Evolutionary conservation across 768 basidiomycete species (phyloP).

Genomic region (Xanthoconium stramineum): DNA sequence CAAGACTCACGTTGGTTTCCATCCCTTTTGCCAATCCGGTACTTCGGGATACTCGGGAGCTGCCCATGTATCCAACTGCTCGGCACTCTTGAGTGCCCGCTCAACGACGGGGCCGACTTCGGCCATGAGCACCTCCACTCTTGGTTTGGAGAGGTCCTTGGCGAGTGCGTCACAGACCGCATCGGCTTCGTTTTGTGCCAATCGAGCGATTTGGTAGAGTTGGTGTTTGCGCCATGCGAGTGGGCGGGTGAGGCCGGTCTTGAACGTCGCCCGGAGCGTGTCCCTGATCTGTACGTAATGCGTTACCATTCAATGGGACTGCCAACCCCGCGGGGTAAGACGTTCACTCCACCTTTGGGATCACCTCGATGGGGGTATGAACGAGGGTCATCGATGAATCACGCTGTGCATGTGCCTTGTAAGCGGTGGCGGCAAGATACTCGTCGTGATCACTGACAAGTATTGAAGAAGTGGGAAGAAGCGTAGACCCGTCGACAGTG

Average conservation of each 20-base stretch:
- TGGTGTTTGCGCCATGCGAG: slow-evolving; percentile 63
- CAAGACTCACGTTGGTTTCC: slow-evolving; percentile 44
- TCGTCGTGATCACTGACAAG: no score
- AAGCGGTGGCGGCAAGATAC: no score
- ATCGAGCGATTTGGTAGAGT: slow-evolving; percentile 56
- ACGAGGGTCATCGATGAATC: slow-evolving; percentile 9
- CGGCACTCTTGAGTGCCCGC: slow-evolving; percentile 40
- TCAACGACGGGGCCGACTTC: slow-evolving; percentile 48
- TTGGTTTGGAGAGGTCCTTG: slow-evolving; percentile 52
- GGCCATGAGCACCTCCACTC: slow-evolving; percentile 28
- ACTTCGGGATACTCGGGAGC: slow-evolving; percentile 40
- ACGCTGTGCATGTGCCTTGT: no score
- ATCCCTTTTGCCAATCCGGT: slow-evolving; percentile 40
- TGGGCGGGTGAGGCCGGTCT: slow-evolving; percentile 45
- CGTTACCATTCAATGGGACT: not conserved
- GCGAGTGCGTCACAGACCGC: slow-evolving; percentile 42
- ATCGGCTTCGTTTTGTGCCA: slow-evolving; percentile 61
- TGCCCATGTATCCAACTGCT: slow-evolving; percentile 58
- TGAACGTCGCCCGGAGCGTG: slow-evolving; percentile 46
- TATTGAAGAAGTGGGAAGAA: no score
- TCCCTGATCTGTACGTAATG: slow-evolving; percentile 31
- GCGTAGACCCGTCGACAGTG: no score
- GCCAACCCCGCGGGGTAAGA: not conserved
- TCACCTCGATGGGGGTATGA: slow-evolving; percentile 22
- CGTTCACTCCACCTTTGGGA: slow-evolving; percentile 19